Percentiles rank a stretch among this genome's conserved stretches.
Evolutionary conservation across 768 basidiomycete genomes (phyloP).

Genomic region (Auricularia sp.): DNA sequence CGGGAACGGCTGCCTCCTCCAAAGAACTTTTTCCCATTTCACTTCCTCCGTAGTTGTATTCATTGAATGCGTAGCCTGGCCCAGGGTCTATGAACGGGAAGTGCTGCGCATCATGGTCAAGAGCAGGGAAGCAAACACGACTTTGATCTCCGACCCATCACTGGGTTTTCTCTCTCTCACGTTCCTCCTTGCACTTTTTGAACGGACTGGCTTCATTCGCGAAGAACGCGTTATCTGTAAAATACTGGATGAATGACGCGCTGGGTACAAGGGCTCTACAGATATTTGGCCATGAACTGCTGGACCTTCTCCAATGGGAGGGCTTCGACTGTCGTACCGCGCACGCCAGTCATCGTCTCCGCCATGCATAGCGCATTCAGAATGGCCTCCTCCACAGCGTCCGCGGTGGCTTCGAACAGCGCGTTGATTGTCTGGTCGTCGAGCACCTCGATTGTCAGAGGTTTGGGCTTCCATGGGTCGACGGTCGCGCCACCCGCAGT

Average conservation of each 20-base stretch:
- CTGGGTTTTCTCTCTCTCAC: no score
- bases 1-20: slow-evolving; percentile 63
- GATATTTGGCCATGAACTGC: neutral
- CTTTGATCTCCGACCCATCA: no score
- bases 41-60: slow-evolving; percentile 1
- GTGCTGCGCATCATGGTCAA: no score
- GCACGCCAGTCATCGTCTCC: slow-evolving; percentile 4
- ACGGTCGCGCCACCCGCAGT: neutral
- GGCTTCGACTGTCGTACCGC: neutral
- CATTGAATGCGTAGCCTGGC: neutral
- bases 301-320: slow-evolving; percentile 3
- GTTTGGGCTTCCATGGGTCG: neutral
- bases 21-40: slow-evolving; percentile 66
- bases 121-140: no score
- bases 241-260: no score
- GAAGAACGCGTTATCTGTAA: no score
- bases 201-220: no score
- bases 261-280: neutral
- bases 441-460: neutral
- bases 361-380: slow-evolving; percentile 1
- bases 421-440: neutral
- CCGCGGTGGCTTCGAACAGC: slow-evolving; percentile 3
- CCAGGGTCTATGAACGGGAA: no score
- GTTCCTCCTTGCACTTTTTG: no score
- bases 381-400: slow-evolving; percentile 2